Evolutionary conservation across 371 early-diverging fungal genomes (phyloP).

Genomic region (Funneliformis caledonium): DNA sequence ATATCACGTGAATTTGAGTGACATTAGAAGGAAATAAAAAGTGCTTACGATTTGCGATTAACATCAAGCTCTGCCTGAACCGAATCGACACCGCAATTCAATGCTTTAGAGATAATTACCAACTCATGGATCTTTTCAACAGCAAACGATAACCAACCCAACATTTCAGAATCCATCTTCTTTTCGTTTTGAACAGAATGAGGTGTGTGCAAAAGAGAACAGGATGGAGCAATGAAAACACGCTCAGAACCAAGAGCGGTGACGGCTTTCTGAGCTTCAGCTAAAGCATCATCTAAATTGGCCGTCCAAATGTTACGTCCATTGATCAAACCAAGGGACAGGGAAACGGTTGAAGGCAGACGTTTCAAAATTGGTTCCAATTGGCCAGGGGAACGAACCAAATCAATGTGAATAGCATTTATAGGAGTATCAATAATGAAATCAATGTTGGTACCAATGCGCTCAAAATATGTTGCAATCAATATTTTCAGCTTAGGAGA

Average conservation of each 20-base stretch:
- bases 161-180: slow-evolving; percentile 79
- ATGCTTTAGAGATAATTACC: slow-evolving; percentile 71
- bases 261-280: slow-evolving; percentile 70
- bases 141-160: slow-evolving; percentile 93
- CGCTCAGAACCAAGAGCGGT: slow-evolving; percentile 69
- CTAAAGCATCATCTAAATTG: slow-evolving; percentile 77
- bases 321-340: slow-evolving; percentile 90
- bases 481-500: slow-evolving; percentile 69
- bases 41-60: slow-evolving; percentile 65
- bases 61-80: slow-evolving; percentile 71
- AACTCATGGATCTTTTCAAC: slow-evolving; percentile 91
- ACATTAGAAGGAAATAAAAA: too few species aligned
- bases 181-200: slow-evolving; percentile 85
- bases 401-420: slow-evolving; percentile 87
- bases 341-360: slow-evolving; percentile 58
- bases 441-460: slow-evolving; percentile 73
- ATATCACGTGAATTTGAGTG: background rate
- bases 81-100: slow-evolving; percentile 68
- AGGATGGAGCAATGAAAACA: slow-evolving; percentile 85
- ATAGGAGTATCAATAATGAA: slow-evolving; percentile 71
- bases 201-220: slow-evolving; percentile 92
- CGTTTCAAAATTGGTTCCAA: slow-evolving; percentile 68
- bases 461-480: slow-evolving; percentile 94
- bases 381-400: slow-evolving; percentile 86
- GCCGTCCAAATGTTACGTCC: slow-evolving; percentile 98